Evolutionary conservation across 495 filamentous ascomycete species (phyloP).

Genomic region (Penicillium angulare): DNA sequence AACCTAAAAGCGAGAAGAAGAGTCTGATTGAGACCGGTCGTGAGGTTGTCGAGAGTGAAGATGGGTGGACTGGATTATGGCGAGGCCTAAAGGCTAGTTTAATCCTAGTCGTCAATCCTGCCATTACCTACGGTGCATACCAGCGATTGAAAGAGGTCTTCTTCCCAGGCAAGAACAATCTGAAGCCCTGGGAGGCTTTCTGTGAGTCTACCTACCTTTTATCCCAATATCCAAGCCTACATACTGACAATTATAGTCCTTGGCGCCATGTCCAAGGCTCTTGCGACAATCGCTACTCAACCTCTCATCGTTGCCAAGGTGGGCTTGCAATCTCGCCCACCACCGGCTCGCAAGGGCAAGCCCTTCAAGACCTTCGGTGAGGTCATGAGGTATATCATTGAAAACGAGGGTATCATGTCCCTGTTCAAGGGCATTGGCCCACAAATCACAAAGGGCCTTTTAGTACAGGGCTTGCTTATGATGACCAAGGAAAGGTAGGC

Average conservation of each 20-base stretch:
- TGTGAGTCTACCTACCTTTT: constrained; percentile 52
- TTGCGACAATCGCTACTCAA: constrained; percentile 92
- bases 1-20: constrained; percentile 77
- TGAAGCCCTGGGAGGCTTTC: constrained; percentile 89
- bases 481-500: constrained; percentile 97
- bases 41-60: constrained; percentile 87
- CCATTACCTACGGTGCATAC: constrained; percentile 98
- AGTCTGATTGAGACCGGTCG: constrained; percentile 83
- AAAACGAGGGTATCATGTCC: constrained; percentile 78
- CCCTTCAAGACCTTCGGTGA: constrained; percentile 93
- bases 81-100: constrained; percentile 93
- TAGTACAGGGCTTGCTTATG: constrained; percentile 96
- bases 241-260: constrained; percentile 55
- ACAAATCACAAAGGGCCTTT: constrained; percentile 85
- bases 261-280: constrained; percentile 86
- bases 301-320: constrained; percentile 98
- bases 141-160: constrained; percentile 79
- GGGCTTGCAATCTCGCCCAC: constrained; percentile 88
- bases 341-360: constrained; percentile 78
- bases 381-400: constrained; percentile 88
- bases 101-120: constrained; percentile 93
- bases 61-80: constrained; percentile 89
- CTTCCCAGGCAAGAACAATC: constrained; percentile 72
- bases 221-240: constrained; percentile 14
- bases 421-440: constrained; percentile 97